These are phyloP conservation scores for Colletotrichum sp. DNA, from an alignment of 2,329 filamentous ascomycete species.

Conservation along the genomic window DNA sequence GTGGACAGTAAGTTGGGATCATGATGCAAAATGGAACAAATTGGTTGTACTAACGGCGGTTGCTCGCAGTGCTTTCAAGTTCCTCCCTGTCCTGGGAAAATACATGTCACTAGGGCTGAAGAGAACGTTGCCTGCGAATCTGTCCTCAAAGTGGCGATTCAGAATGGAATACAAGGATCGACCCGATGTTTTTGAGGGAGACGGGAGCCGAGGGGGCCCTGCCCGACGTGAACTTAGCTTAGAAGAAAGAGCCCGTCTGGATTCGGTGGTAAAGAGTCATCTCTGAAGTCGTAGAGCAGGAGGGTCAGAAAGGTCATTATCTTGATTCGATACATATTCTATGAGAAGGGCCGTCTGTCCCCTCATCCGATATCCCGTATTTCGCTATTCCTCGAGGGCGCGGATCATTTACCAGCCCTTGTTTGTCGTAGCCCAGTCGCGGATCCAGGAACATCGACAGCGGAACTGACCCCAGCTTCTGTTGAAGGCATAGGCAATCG, in stretches of 20 bases:
- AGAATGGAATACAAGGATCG: background rate
- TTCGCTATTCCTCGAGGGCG: background rate
- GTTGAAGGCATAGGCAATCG: background rate
- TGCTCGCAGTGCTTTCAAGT: constrained; percentile 27
- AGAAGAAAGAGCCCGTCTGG: background rate
- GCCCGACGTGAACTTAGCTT: background rate
- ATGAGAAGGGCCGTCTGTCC: background rate
- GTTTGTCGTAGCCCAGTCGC: background rate
- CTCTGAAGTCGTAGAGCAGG: background rate
- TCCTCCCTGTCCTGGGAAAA: constrained; percentile 27
- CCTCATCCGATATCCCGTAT: background rate
- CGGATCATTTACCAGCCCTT: background rate
- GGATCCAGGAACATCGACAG: background rate
- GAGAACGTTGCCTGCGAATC: constrained; percentile 25
- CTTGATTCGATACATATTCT: background rate
- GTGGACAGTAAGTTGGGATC: constrained; percentile 37
- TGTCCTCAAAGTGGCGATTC: constrained; percentile 34
- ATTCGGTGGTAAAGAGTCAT: background rate
- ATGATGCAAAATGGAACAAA: background rate
- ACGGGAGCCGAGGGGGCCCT: constrained; percentile 34
- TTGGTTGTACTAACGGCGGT: background rate
- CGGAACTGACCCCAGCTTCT: background rate
- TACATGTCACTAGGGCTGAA: constrained; percentile 33
- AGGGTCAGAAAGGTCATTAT: background rate
- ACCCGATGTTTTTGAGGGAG: constrained; percentile 25